phyloP scores from a whole-genome alignment of 345 rosid genomes.

The Carallia brachiata region DNA sequence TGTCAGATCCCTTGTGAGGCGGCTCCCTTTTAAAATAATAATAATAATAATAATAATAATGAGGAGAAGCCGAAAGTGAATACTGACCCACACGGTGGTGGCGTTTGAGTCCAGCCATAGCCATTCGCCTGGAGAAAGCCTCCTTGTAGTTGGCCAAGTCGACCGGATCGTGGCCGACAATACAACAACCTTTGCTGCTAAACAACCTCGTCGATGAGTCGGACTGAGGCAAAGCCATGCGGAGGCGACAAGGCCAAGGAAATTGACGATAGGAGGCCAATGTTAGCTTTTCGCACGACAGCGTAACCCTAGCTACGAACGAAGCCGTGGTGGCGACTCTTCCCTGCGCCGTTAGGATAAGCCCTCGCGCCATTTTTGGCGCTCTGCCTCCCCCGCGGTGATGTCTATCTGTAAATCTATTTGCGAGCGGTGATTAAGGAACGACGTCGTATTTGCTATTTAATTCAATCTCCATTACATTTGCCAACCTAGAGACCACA shows the following conservation, averaged over 20 bases:
- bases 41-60: neutral
- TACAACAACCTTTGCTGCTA: constrained; percentile 34
- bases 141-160: constrained; percentile 42
- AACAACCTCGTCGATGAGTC: constrained; percentile 33
- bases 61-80: neutral
- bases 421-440: too few relatives aligned
- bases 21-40: constrained; percentile 5
- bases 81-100: constrained; percentile 77
- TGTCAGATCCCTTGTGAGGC: too few relatives aligned
- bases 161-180: constrained; percentile 26
- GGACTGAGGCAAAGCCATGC: neutral
- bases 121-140: constrained; percentile 67
- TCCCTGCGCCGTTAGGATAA: constrained; percentile 33
- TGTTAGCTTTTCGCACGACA: constrained; percentile 29
- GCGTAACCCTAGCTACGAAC: constrained; percentile 30
- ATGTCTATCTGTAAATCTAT: too few relatives aligned
- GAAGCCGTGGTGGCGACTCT: constrained; percentile 28
- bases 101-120: constrained; percentile 80
- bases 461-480: too few relatives aligned
- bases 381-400: too few relatives aligned
- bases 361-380: constrained; percentile 46
- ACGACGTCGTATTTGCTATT: too few relatives aligned
- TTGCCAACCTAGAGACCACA: too few relatives aligned
- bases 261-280: constrained; percentile 10
- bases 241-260: constrained; percentile 20